phyloP scores from a whole-genome alignment of 1,284 basidiomycete species.

The Tylopilus orsonianus region DNA sequence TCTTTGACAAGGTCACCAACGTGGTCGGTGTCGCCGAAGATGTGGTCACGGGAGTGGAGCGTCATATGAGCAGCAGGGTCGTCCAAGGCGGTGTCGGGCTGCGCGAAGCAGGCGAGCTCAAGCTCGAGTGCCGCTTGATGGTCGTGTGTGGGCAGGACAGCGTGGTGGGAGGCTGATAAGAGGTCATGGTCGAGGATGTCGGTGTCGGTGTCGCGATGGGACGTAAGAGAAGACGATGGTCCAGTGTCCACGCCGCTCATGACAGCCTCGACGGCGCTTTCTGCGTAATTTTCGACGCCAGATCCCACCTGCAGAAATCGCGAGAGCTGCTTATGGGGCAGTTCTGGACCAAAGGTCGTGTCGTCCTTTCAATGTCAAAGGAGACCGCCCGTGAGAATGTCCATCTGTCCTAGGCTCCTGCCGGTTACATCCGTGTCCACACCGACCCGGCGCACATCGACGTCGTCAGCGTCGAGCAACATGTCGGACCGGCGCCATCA shows the following conservation, averaged over 20 bases:
- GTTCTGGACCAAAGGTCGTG: slow-evolving; percentile 20
- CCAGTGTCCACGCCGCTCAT: slow-evolving; percentile 35
- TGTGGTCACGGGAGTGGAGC: slow-evolving; percentile 34
- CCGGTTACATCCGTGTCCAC: slow-evolving; percentile 18
- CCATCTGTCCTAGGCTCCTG: background rate
- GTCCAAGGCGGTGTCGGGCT: slow-evolving; percentile 29
- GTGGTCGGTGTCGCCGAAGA: slow-evolving; percentile 37
- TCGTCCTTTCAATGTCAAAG: slow-evolving; percentile 32
- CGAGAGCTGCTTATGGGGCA: slow-evolving; percentile 22
- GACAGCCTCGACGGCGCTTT: slow-evolving; percentile 31
- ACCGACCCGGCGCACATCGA: background rate
- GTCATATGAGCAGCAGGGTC: slow-evolving; percentile 28
- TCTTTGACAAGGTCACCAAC: slow-evolving; percentile 36
- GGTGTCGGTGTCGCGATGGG: slow-evolving; percentile 27
- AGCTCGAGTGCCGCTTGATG: slow-evolving; percentile 31
- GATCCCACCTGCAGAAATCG: slow-evolving; percentile 23
- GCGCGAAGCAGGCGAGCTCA: slow-evolving; percentile 33
- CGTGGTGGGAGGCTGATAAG: slow-evolving; percentile 35
- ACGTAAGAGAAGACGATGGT: slow-evolving; percentile 30
- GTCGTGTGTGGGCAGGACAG: slow-evolving; percentile 28
- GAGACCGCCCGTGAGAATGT: slow-evolving; percentile 27
- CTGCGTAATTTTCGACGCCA: slow-evolving; percentile 23
- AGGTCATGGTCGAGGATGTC: slow-evolving; percentile 36
- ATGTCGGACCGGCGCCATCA: too few relatives aligned
- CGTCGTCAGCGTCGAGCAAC: background rate